Base-by-base conservation (phyloP, 129 eudicot species). In the Pittosporum tobira region DNA sequence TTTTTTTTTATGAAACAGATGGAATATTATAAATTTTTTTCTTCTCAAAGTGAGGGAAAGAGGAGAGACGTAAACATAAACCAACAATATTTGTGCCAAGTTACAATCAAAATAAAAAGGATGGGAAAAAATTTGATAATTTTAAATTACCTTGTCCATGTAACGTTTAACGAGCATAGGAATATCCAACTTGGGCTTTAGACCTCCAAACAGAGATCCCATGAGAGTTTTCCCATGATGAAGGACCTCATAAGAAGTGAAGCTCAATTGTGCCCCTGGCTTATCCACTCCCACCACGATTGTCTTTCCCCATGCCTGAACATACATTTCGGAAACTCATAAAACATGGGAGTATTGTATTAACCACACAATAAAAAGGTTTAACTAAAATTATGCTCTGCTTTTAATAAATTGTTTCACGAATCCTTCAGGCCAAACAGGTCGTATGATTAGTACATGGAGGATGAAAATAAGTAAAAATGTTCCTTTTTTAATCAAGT, bases 231-330 rank as follows among this genome's bases (percentile, higher is more conserved):
- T 85, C 2, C 88, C 93, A 22, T 23, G 27, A 16, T 62, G 72
- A 59, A 79, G 76, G 19, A 89, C 82, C 13, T 84, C 93, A 19
- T 6, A 59, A 5, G 88, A 79, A 16, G 56, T 62, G 3, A 85
- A 64, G 68, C 29, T 82, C 75, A 89, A 40, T 51, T 19, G 48
- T 12, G 85, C 28, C 12, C 75, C 82, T 0, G 88, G 93, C 62
- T 69, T 71, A 50, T 77, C 86, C 72, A 76, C 81, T 43, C 95
- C 95, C 51, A 82, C 18, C 22, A 84, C 79, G 31, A 89, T 62
- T 7, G 95, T 84, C 71, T 89, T 89, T 6, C 97, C 95, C 93
- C 95, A 89, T 42, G 93, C 97, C 97, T 89, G 63, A 27, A 62
- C 2, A 47, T 31, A 65, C 25, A 64, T 51, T 10, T 21, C 49